Base-by-base conservation (phyloP, 805 yeast species). In the Starmerella bombi region DNA sequence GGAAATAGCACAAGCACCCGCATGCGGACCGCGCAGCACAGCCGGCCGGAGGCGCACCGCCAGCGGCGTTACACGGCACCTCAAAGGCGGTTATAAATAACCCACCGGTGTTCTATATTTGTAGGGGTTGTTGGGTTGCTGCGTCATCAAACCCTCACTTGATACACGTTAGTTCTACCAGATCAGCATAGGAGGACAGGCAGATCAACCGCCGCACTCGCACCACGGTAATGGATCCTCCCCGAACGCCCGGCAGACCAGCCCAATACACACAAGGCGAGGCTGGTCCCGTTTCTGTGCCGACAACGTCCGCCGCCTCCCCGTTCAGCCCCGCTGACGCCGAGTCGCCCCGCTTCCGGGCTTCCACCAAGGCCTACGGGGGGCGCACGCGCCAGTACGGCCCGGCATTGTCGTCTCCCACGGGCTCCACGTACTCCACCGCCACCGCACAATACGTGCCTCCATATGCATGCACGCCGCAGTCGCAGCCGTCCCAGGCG, bases 281-380 rank as follows among this genome's bases (percentile, higher is more conserved):
- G 31, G 17, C 31, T 15, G 17, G 31, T 10, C 17, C n/a, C n/a
- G 17, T 7, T 15, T 12, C n/a, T 15, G 17, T 15, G 25, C 14
- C 40, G 16, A n/a, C 38, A 16, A 30, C 49, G n/a, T 19, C 44
- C 4, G 39, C 46, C 7, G 42, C 42, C 15, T 43, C 49, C 19
- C 42, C 41, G 20, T 40, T 44, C 18, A 17, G n/a, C 15, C 20
- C 32, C 9, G 19, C 14, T 12, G 40, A 25, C 18, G 17, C 37
- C 16, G 48, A 44, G 4, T 30, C 38, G 14, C 48, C 48, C 12
- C 31, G 39, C 16, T 20, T 37, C 9, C 43, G 51, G 14, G 41
- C 49, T 17, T 43, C 48, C 22, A 48, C 49, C 19, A 44, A 40
- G 22, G 51, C 51, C 27, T 48, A 48, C 35, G 51, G 51, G 23